Conservation (phyloP, 2,329 filamentous ascomycete genomes). For the Myriosclerotinia duriaeana region DNA sequence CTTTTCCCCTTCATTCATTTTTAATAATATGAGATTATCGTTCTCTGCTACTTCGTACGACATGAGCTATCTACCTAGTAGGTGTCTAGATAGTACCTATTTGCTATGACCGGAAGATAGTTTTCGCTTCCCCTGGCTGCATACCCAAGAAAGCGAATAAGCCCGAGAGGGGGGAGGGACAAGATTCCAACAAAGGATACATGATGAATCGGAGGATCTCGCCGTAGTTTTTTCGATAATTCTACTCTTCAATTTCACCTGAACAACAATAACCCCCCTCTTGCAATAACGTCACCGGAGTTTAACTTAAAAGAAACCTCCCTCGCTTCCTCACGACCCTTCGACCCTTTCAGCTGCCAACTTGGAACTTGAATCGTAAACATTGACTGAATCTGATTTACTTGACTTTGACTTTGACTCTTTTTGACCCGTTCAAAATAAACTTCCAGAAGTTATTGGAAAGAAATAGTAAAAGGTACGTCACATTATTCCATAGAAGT, state of each 20-base stretch:
- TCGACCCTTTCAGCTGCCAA: background rate
- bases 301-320: background rate
- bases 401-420: background rate
- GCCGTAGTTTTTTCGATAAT: conserved; percentile 22
- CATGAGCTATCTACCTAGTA: too few relatives aligned
- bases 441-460: background rate
- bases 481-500: conserved; percentile 2
- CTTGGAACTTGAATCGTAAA: background rate
- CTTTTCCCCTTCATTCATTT: background rate
- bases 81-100: too few relatives aligned
- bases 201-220: conserved; percentile 18
- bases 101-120: conserved; percentile 12
- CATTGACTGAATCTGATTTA: background rate
- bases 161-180: background rate
- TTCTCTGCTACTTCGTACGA: background rate
- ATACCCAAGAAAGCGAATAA: conserved; percentile 4
- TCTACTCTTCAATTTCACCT: conserved; percentile 8
- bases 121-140: conserved; percentile 14
- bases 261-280: conserved; percentile 8
- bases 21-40: too few relatives aligned
- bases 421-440: background rate
- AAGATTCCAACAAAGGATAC: conserved; percentile 8
- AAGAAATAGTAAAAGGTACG: background rate
- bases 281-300: background rate
- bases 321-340: background rate